Evolutionary conservation across 2,329 filamentous ascomycete genomes (phyloP).

Genomic region (Boeremia lycopersici): DNA sequence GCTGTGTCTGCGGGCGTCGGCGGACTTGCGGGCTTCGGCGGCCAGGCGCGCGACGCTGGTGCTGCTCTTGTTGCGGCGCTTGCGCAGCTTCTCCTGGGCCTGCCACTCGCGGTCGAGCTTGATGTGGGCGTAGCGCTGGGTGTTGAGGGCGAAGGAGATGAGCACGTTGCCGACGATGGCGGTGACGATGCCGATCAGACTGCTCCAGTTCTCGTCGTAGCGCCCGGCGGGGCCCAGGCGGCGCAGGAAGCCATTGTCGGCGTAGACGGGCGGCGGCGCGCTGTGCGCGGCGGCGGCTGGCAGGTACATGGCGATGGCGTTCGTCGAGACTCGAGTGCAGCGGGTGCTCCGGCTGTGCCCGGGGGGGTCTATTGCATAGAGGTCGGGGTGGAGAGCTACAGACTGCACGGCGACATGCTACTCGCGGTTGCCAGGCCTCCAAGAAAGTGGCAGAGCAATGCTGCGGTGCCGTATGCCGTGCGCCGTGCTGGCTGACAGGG

Average conservation of each 20-base stretch:
- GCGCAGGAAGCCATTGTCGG: slow-evolving; percentile 14
- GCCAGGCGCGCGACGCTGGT: slow-evolving; percentile 48
- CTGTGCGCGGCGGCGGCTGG: slow-evolving; percentile 21
- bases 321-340: neutral
- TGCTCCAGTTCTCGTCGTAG: slow-evolving; percentile 71
- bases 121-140: slow-evolving; percentile 94
- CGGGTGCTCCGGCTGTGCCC: neutral
- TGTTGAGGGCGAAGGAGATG: slow-evolving; percentile 94
- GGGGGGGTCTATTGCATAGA: neutral
- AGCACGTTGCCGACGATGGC: slow-evolving; percentile 92
- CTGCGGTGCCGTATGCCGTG: slow-evolving; percentile 11
- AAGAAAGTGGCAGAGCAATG: slow-evolving; percentile 7
- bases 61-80: slow-evolving; percentile 46
- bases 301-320: slow-evolving; percentile 20
- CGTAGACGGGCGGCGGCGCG: slow-evolving; percentile 23
- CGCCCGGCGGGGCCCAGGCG: slow-evolving; percentile 18
- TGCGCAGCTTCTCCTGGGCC: slow-evolving; percentile 49
- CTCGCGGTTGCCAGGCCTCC: neutral
- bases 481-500: slow-evolving; percentile 26
- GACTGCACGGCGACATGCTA: slow-evolving; percentile 22
- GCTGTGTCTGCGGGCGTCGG: neutral
- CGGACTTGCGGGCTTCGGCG: slow-evolving; percentile 38
- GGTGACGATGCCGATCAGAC: slow-evolving; percentile 90
- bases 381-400: slow-evolving; percentile 9
- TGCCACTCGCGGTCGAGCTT: slow-evolving; percentile 74